These are phyloP conservation scores for Neonectria sp. DNA, from an alignment of 2,329 filamentous ascomycete species.

Conservation along the genomic window DNA sequence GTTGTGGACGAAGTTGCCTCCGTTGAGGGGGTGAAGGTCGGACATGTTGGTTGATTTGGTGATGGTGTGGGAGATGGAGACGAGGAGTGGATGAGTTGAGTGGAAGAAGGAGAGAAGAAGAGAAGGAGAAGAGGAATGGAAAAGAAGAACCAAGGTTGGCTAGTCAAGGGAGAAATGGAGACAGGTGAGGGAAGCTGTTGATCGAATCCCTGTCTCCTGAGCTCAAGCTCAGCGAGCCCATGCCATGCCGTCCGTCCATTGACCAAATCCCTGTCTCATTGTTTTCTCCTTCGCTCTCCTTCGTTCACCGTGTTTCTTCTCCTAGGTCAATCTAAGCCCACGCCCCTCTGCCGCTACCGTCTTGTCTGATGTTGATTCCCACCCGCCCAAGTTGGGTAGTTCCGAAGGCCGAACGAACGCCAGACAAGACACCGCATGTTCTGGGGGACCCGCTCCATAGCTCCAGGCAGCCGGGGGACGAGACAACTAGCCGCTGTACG, in stretches of 20 bases:
- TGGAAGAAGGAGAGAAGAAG: conserved; percentile 1
- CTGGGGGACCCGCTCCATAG: conserved; percentile 1
- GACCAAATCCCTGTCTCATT: conserved; percentile 3
- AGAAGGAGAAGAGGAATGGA: background rate
- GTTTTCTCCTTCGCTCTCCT: background rate
- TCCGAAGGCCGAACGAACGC: conserved; percentile 10
- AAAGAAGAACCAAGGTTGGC: background rate
- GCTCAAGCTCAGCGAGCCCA: background rate
- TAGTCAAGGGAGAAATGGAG: background rate
- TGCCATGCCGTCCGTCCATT: background rate
- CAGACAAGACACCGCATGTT: conserved; percentile 17
- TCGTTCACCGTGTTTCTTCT: background rate
- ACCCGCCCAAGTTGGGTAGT: conserved; percentile 16
- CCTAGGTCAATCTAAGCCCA: conserved; percentile 2
- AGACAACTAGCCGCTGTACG: conserved; percentile 1
- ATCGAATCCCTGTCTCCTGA: background rate
- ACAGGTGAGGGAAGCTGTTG: background rate
- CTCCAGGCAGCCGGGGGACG: background rate
- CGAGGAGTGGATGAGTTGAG: background rate
- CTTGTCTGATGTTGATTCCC: conserved; percentile 7
- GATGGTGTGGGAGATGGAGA: background rate
- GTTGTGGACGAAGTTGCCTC: conserved; percentile 47
- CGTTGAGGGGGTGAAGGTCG: conserved; percentile 42
- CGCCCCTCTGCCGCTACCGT: conserved; percentile 1
- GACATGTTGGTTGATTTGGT: conserved; percentile 32